phyloP scores from a whole-genome alignment of 768 basidiomycete genomes.

The Hericium erinaceus region DNA sequence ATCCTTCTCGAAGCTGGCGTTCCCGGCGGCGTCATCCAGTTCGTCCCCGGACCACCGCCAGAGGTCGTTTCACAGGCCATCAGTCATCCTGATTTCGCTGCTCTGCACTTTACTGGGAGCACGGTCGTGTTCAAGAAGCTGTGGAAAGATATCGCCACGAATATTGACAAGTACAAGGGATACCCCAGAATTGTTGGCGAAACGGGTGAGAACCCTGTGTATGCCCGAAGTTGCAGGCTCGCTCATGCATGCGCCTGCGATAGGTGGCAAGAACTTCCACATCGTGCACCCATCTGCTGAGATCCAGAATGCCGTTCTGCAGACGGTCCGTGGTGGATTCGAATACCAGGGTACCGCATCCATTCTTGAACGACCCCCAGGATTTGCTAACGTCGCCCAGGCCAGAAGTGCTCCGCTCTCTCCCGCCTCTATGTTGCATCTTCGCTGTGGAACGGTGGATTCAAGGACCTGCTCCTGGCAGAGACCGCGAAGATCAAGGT shows the following conservation, averaged over 20 bases:
- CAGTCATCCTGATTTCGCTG: constrained; percentile 69
- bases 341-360: constrained; percentile 76
- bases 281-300: constrained; percentile 84
- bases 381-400: constrained; percentile 24
- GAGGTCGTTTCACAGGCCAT: constrained; percentile 83
- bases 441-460: constrained; percentile 77
- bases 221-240: background rate
- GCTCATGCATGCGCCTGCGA: background rate
- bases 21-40: constrained; percentile 93
- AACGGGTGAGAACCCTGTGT: constrained; percentile 41
- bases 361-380: background rate
- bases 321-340: constrained; percentile 81
- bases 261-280: constrained; percentile 96
- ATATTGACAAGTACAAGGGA: constrained; percentile 77
- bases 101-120: constrained; percentile 93
- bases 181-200: constrained; percentile 97
- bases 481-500: constrained; percentile 83
- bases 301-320: constrained; percentile 80
- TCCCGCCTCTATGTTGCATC: constrained; percentile 87
- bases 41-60: constrained; percentile 82
- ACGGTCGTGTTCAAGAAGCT: constrained; percentile 91
- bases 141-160: constrained; percentile 91
- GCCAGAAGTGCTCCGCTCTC: constrained; percentile 95
- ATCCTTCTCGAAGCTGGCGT: constrained; percentile 91
- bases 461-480: constrained; percentile 67